These are phyloP conservation scores for Paecilomyces niveus DNA, from an alignment of 2,329 filamentous ascomycete species.

Conservation along the genomic window DNA sequence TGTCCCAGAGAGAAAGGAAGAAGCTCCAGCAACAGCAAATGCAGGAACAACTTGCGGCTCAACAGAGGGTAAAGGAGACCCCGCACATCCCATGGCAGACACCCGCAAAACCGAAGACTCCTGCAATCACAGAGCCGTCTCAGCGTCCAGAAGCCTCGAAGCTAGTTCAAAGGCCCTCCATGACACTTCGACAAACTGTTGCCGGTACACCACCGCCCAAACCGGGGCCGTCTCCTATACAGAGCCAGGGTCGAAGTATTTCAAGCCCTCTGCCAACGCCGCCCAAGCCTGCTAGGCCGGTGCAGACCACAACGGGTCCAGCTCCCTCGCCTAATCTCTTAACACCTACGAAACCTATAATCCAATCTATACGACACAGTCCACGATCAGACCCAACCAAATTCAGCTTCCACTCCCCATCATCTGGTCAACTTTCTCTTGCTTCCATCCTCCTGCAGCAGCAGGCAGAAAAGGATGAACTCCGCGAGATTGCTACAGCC, in stretches of 20 bases:
- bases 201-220: slow-evolving; percentile 34
- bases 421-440: slow-evolving; percentile 64
- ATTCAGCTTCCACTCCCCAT: slow-evolving; percentile 41
- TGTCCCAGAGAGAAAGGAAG: slow-evolving; percentile 91
- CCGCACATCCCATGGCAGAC: slow-evolving; percentile 59
- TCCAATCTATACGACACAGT: slow-evolving; percentile 46
- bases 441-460: slow-evolving; percentile 85
- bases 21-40: slow-evolving; percentile 64
- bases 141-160: slow-evolving; percentile 14
- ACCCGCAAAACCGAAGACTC: slow-evolving; percentile 16
- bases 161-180: slow-evolving; percentile 36
- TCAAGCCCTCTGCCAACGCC: slow-evolving; percentile 27
- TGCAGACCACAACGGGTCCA: slow-evolving; percentile 42
- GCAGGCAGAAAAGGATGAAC: slow-evolving; percentile 71
- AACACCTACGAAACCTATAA: slow-evolving; percentile 20
- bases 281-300: slow-evolving; percentile 26
- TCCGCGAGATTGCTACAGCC: slow-evolving; percentile 69
- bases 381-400: slow-evolving; percentile 23
- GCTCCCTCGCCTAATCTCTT: slow-evolving; percentile 13
- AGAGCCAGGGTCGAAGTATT: slow-evolving; percentile 15
- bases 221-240: slow-evolving; percentile 5
- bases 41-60: slow-evolving; percentile 32
- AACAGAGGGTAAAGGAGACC: slow-evolving; percentile 28
- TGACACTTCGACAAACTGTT: slow-evolving; percentile 57
- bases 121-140: slow-evolving; percentile 19